Conservation (phyloP, 2,329 filamentous ascomycete species). For the Emericellopsis atlantica region DNA sequence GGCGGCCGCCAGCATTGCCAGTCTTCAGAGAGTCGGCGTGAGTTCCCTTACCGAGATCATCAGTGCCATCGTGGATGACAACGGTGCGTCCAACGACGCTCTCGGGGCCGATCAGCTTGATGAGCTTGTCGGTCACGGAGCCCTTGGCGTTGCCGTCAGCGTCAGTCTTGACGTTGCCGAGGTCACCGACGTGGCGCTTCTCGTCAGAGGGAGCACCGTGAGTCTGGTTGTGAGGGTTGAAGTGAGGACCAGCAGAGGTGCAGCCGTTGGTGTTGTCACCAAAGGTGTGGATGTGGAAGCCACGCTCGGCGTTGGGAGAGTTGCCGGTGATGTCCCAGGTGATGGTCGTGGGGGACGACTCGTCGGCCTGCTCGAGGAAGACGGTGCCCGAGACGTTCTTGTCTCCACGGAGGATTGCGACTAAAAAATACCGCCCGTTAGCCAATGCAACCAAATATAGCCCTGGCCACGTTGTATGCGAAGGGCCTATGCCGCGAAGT, state of each 20-base stretch:
- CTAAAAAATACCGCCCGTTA: constrained; percentile 30
- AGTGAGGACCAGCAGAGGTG: constrained; percentile 96
- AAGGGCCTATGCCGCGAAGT: background rate
- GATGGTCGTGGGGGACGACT: constrained; percentile 73
- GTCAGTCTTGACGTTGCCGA: constrained; percentile 96
- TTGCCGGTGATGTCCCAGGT: constrained; percentile 87
- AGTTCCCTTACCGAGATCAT: constrained; percentile 87
- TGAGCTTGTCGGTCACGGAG: constrained; percentile 61
- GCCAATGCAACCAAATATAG: background rate
- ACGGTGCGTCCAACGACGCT: constrained; percentile 93
- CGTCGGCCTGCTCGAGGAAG: constrained; percentile 83
- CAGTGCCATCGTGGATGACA: constrained; percentile 87
- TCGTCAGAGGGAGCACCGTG: constrained; percentile 80
- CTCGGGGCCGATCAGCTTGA: constrained; percentile 94
- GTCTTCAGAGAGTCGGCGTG: constrained; percentile 97
- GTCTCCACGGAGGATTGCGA: constrained; percentile 96
- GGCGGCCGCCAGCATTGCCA: constrained; percentile 84
- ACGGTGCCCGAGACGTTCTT: constrained; percentile 90
- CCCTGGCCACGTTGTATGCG: background rate
- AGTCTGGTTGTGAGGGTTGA: constrained; percentile 89
- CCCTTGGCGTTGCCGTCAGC: constrained; percentile 83
- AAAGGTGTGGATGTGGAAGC: constrained; percentile 97
- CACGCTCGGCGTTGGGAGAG: constrained; percentile 91
- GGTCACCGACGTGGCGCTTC: constrained; percentile 87
- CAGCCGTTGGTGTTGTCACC: constrained; percentile 99